Conservation (phyloP, 2,329 filamentous ascomycete species). For the Sordariomycetes sp. region DNA sequence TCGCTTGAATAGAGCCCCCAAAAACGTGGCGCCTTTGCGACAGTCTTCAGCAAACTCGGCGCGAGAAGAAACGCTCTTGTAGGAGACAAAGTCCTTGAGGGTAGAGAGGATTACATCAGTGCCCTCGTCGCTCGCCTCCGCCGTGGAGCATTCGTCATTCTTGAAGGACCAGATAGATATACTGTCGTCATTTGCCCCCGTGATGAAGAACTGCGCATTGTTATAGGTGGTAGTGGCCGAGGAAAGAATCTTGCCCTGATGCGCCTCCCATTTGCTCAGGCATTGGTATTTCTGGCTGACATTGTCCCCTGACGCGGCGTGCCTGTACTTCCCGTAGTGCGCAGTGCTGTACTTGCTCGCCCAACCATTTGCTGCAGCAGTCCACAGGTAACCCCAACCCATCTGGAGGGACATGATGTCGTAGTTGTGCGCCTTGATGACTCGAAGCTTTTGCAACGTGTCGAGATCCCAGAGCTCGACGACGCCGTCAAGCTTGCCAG, state of each 20-base stretch:
- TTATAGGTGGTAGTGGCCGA: conserved; percentile 67
- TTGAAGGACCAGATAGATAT: conserved; percentile 81
- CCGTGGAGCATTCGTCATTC: conserved; percentile 25
- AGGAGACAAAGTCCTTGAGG: conserved; percentile 79
- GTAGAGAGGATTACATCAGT: conserved; percentile 53
- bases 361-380: conserved; percentile 80
- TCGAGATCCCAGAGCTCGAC: conserved; percentile 97
- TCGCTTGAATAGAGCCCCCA: conserved; percentile 84
- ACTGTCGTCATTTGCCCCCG: conserved; percentile 85
- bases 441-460: conserved; percentile 80
- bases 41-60: conserved; percentile 86
- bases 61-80: conserved; percentile 82
- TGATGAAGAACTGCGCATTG: conserved; percentile 76
- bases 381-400: conserved; percentile 77
- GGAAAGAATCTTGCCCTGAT: conserved; percentile 78
- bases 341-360: conserved; percentile 65
- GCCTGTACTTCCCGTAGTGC: conserved; percentile 49
- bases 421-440: conserved; percentile 69
- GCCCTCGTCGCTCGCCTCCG: conserved; percentile 25
- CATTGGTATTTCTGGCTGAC: conserved; percentile 77
- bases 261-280: conserved; percentile 69
- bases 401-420: conserved; percentile 85
- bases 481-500: conserved; percentile 76
- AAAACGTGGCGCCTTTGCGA: conserved; percentile 80
- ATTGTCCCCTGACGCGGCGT: conserved; percentile 32